A percentile compares a stretch with the other conserved stretches of the same genome.
Conservation (phyloP, 2,329 filamentous ascomycete species). For the Spiromastix sp. region DNA sequence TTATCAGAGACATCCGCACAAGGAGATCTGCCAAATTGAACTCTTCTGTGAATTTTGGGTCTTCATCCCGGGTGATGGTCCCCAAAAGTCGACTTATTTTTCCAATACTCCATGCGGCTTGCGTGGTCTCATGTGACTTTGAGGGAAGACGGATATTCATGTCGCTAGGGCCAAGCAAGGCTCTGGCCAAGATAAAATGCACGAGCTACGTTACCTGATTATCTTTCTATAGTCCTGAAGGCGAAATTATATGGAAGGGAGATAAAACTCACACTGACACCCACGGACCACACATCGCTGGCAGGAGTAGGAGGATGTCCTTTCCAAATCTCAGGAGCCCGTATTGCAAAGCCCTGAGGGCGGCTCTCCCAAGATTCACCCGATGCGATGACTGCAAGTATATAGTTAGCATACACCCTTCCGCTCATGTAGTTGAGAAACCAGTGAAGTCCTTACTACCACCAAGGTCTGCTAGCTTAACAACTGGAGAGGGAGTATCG, state of each 20-base stretch:
- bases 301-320: constrained; percentile 5
- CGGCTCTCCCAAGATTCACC: too few species aligned
- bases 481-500: too few species aligned
- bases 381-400: constrained; percentile 1
- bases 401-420: too few species aligned
- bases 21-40: constrained; percentile 8
- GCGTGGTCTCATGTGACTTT: constrained; percentile 5
- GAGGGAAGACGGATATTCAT: constrained; percentile 2
- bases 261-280: constrained; percentile 10
- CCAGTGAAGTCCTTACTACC: too few species aligned
- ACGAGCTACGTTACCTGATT: constrained; percentile 4
- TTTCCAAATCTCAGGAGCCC: constrained; percentile 11
- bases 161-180: constrained; percentile 7
- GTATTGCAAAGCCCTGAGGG: constrained; percentile 9
- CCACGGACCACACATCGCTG: constrained; percentile 11
- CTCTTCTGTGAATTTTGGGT: constrained; percentile 7
- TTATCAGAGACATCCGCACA: constrained; percentile 5
- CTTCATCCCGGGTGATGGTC: constrained; percentile 4
- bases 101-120: constrained; percentile 9
- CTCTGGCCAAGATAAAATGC: constrained; percentile 7
- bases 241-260: too few species aligned
- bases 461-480: too few species aligned
- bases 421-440: too few species aligned
- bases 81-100: constrained; percentile 10
- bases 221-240: too few species aligned